Evolutionary conservation across 441 rosid genomes (phyloP).

Genomic region (Erodium texanum): DNA sequence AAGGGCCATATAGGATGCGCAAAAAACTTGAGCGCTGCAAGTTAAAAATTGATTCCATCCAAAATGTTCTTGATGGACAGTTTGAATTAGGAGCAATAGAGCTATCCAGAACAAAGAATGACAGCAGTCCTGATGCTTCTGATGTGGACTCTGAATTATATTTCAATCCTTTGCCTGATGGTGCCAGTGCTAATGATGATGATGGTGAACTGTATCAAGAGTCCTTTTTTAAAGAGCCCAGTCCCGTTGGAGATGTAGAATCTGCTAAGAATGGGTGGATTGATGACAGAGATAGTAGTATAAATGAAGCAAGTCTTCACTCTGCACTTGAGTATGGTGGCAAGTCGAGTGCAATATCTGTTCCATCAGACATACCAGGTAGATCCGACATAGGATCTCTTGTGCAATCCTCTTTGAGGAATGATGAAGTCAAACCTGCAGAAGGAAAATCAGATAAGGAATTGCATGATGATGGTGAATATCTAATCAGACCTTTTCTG

Average conservation of each 20-base stretch:
- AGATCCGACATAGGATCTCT: conserved; percentile 88
- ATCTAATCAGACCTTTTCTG: conserved; percentile 93
- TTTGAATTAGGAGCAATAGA: conserved; percentile 69
- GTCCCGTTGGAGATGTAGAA: conserved; percentile 38
- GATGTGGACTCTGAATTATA: conserved; percentile 54
- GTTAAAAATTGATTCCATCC: conserved; percentile 76
- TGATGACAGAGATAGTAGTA: conserved; percentile 76
- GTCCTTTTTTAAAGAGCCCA: conserved; percentile 40
- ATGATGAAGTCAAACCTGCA: conserved; percentile 46
- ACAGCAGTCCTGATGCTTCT: conserved; percentile 49
- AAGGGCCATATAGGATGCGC: conserved; percentile 99
- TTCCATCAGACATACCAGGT: conserved; percentile 61
- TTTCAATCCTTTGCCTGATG: conserved; percentile 47
- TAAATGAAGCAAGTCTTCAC: conserved; percentile 89
- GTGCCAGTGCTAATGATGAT: conserved; percentile 27
- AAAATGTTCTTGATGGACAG: conserved; percentile 71
- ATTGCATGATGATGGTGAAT: conserved; percentile 90
- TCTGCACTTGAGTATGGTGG: conserved; percentile 94
- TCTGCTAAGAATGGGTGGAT: conserved; percentile 70
- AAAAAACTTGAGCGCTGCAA: conserved; percentile 95
- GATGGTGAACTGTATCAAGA: conserved; percentile 56
- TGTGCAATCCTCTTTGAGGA: conserved; percentile 57
- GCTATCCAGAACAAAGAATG: conserved; percentile 45
- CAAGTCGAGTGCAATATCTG: conserved; percentile 69
- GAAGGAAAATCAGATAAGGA: conserved; percentile 90